Evolutionary conservation across 1,284 basidiomycete genomes (phyloP), one percentile per base, ranked within the genome.

Genomic region (Cerioporus squamosus): DNA sequence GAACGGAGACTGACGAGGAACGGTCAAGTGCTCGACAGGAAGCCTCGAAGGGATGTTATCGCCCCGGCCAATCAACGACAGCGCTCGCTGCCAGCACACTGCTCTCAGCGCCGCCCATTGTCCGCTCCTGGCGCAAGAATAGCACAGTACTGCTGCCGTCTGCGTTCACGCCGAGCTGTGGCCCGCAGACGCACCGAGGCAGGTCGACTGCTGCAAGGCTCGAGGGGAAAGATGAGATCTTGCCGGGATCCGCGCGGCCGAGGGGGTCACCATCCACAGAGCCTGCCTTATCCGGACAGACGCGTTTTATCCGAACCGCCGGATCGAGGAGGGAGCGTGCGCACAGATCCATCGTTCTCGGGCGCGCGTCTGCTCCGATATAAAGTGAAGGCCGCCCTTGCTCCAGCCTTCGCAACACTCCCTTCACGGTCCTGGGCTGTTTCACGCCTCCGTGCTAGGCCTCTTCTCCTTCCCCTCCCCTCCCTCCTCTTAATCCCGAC

Each of bases 381-480:
- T 55, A 44, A 56, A 45, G 55, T 45, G 40, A n/a, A 38, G 31
- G 17, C 22, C 24, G 18, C 12, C 12, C 42, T 40, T 18, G 15
- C 33, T 40, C 45, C 24, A 26, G 20, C 9, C 20, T 23, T 31
- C 24, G 5, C 24, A 42, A 55, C 23, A 17, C 14, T 29, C 51
- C 45, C n/a, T 47, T 40, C 36, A 29, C 46, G 40, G 46, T 44
- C 42, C 36, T 43, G 42, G 38, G 44, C 33, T 50, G 46, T 40
- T 58, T 10, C 40, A 36, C 42, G 40, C 51, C 42, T 50, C 40
- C 49, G 55, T 51, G 40, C 42, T 43, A 44, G 53, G 48, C 18
- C 43, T 50, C 58, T 40, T 57, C 44, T 56, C 51, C 31, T 38
- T 46, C 46, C 40, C 45, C 20, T 38, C 48, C 53, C 31, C 54